Evolutionary conservation across 2,329 filamentous ascomycete genomes (phyloP), one percentile per base, ranked within the genome.

Genomic region (Penicillium sp.): DNA sequence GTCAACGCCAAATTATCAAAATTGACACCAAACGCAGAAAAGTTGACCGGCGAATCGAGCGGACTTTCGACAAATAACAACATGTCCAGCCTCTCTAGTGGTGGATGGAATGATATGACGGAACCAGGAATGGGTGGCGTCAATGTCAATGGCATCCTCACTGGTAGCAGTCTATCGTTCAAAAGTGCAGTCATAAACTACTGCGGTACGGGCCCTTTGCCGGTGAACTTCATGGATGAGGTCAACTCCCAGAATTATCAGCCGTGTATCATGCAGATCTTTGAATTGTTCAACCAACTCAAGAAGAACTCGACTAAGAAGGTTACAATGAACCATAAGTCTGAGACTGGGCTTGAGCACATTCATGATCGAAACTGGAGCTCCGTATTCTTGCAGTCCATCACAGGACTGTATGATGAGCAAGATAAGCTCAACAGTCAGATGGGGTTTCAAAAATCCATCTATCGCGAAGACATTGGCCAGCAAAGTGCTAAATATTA

Each of bases 391-490:
- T 50, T 69, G 57, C 70, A 72, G 52, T 66, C 70, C 3, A 66
- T 70, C n/a, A 72, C 70, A 10, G 69, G 67, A 19, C 47, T 55
- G 3, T 72, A 67, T 54, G 70, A 71, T 29, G 62, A 70, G 1
- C 69, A 72, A 47, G 46, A 61, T 34, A 39, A 59, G 16, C 59
- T 71, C 27, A 72, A 71, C 53, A 40, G 53, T 6, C 67, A 76
- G 23, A 73, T 78, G 60, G 76, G 75, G 0, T 76, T 77, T 53
- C 45, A 67, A 7, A 52, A 69, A 33, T 57, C 63, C 0, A 65
- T 76, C 15, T 63, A 65, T 33, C 68, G 68, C 23, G 69, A 74
- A 36, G 63, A 64, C 19, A 62, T 76, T 8, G 59, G 58, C 5
- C 57, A 67, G n/a, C 53, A 58, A 6, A 53, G 48, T 2, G 68